A percentile compares a stretch with the other conserved stretches of the same genome.
Evolutionary conservation across 208 protist genomes (phyloP).

Genomic region (Crithidia fasciculata): DNA sequence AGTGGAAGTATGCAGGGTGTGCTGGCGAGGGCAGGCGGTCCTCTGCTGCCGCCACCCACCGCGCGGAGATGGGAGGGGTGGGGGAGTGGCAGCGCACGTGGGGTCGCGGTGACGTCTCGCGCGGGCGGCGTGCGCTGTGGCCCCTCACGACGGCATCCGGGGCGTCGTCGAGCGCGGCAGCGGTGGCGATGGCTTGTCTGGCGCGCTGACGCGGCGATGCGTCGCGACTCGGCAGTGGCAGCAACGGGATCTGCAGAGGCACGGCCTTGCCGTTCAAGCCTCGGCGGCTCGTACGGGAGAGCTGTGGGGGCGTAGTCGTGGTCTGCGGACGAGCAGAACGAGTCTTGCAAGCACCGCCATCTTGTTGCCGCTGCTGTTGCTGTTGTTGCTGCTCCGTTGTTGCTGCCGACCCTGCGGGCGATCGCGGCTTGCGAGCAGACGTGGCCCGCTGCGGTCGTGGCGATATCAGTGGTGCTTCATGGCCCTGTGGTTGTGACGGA

Average conservation of each 20-base stretch:
- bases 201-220: not conserved
- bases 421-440: not conserved
- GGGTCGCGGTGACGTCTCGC: not conserved
- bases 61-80: not conserved
- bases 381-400: not conserved
- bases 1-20: not conserved
- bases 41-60: not conserved
- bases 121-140: conserved; percentile 2
- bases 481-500: too few relatives aligned
- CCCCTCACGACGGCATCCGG: conserved; percentile 1
- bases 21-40: not conserved
- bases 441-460: not conserved
- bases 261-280: not conserved
- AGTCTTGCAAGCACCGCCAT: not conserved
- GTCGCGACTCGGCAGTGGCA: not conserved
- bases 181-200: not conserved
- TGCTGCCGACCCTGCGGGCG: not conserved
- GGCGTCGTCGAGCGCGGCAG: not conserved
- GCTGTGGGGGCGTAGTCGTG: not conserved
- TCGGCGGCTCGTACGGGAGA: not conserved
- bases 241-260: not conserved
- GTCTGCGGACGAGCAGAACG: not conserved
- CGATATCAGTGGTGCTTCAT: not conserved
- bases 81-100: not conserved
- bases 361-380: not conserved